These are phyloP conservation scores for Hippophae gyantsensis DNA, from an alignment of 306 rosid genomes.

Conservation along the genomic window DNA sequence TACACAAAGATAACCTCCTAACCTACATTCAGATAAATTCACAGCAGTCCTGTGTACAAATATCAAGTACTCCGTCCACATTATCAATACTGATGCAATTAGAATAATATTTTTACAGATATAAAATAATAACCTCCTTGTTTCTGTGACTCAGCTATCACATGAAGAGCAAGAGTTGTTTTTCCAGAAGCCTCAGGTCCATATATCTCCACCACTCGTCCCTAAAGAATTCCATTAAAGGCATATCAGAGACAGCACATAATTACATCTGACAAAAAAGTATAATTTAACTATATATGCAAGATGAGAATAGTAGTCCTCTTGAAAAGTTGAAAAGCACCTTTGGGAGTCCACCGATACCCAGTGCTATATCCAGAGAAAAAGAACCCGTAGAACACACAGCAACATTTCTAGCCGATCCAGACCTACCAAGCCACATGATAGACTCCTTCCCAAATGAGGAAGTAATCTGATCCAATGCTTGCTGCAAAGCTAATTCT, in stretches of 20 bases:
- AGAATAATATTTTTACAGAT: not conserved
- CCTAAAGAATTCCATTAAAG: slow-evolving; percentile 38
- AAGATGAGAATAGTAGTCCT: no score
- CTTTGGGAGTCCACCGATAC: slow-evolving; percentile 87
- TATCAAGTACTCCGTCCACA: not conserved
- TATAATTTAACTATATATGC: not conserved
- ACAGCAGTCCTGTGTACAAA: not conserved
- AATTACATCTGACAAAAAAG: not conserved
- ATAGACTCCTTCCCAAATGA: slow-evolving; percentile 86
- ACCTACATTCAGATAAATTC: not conserved
- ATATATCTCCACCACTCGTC: slow-evolving; percentile 86
- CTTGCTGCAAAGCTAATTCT: slow-evolving; percentile 75
- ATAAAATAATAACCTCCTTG: slow-evolving; percentile 56
- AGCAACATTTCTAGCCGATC: slow-evolving; percentile 38
- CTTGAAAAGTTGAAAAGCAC: slow-evolving; percentile 25
- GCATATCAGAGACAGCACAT: slow-evolving; percentile 14
- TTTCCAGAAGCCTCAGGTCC: slow-evolving; percentile 97
- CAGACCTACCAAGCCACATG: slow-evolving; percentile 88
- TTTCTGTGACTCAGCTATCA: slow-evolving; percentile 89
- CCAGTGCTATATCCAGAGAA: slow-evolving; percentile 73
- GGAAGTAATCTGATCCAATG: slow-evolving; percentile 79
- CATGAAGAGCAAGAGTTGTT: slow-evolving; percentile 83
- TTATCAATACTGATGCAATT: not conserved
- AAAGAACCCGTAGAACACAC: slow-evolving; percentile 82
- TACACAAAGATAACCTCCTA: no score